Evolutionary conservation across 805 yeast genomes (phyloP), one percentile per base, ranked within the genome.

Genomic region (Ogataea siamensis): DNA sequence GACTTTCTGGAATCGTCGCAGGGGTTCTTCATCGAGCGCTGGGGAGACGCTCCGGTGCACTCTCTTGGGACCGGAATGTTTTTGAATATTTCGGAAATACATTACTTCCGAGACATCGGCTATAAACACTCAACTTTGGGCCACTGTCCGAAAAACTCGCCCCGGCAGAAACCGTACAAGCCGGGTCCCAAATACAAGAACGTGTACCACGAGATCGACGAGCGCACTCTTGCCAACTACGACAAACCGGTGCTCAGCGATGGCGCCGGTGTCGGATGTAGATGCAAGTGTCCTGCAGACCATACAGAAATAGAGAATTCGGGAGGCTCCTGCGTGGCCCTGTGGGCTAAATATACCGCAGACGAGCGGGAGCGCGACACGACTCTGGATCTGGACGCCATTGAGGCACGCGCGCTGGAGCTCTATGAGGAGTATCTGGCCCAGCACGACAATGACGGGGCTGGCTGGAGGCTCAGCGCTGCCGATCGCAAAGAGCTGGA

Each of bases 41-140:
- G 98, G 98, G 98, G 98, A 2, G 98, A 91, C 68, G 96, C 97
- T 0, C 96, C 97, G 0, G 80, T 91, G 4, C 97, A 88, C 58
- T 82, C 96, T 0, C 62, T 93, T 15, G 98, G 94, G 0, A 76
- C 84, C 5, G 91, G 87, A 0, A 70, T 93, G 73, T 68, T 84
- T 51, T 64, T 89, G 28, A 71, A 83, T 42, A 60, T 80, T 2
- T 66, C 74, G 2, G 86, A 89, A 40, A 66, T 91, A 7, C 97
- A 91, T 62, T 91, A 88, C 62, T 91, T 91, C 64, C 67, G 96
- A 46, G 97, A 91, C 55, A 81, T 91, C 47, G 98, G 98, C 0
- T 91, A 89, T 62, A 70, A 76, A 40, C 97, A 91, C 57, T 74
- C 91, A 1, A 75, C 83, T 0, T 66, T 88, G 37, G 81, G 75